Percentiles rank a stretch among this genome's conserved stretches.
phyloP scores from a whole-genome alignment of 208 protist species.

The Porcisia deanei region DNA sequence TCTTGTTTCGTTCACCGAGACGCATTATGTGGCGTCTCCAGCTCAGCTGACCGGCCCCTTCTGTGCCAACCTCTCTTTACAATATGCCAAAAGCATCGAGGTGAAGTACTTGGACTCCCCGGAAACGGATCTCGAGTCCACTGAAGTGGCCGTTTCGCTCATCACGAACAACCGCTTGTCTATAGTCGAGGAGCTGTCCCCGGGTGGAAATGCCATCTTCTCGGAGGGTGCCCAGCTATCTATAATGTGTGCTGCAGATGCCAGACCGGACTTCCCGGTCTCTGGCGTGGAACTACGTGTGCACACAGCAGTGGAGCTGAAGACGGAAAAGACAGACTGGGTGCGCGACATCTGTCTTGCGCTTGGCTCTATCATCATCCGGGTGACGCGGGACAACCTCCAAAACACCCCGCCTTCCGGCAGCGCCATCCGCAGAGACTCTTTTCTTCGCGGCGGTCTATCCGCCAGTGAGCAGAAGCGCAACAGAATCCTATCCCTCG shows the following conservation, averaged over 20 bases:
- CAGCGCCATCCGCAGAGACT: conserved; percentile 12
- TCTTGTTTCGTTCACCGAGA: conserved; percentile 53
- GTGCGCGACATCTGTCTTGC: conserved; percentile 70
- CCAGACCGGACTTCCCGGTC: conserved; percentile 14
- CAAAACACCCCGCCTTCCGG: conserved; percentile 27
- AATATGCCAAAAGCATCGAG: conserved; percentile 62
- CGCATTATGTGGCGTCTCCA: conserved; percentile 55
- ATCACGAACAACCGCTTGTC: conserved; percentile 32
- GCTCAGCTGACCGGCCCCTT: conserved; percentile 38
- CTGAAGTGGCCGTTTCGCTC: conserved; percentile 26
- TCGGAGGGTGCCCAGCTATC: conserved; percentile 26
- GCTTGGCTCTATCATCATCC: conserved; percentile 63
- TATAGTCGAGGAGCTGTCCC: conserved; percentile 22
- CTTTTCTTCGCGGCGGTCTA: conserved; percentile 32
- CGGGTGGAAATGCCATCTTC: conserved; percentile 15
- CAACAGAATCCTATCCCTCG: conserved; percentile 10
- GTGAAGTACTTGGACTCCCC: conserved; percentile 32
- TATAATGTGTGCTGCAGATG: conserved; percentile 21
- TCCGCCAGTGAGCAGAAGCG: conserved; percentile 19
- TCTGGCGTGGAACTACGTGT: conserved; percentile 25
- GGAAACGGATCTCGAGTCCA: conserved; percentile 12
- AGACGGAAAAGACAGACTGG: conserved; percentile 66
- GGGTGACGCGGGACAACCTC: conserved; percentile 37
- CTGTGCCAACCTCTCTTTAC: conserved; percentile 48
- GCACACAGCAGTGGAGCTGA: conserved; percentile 48